Evolutionary conservation across 495 filamentous ascomycete species (phyloP).

Genomic region (Aspergillus ellipticus): DNA sequence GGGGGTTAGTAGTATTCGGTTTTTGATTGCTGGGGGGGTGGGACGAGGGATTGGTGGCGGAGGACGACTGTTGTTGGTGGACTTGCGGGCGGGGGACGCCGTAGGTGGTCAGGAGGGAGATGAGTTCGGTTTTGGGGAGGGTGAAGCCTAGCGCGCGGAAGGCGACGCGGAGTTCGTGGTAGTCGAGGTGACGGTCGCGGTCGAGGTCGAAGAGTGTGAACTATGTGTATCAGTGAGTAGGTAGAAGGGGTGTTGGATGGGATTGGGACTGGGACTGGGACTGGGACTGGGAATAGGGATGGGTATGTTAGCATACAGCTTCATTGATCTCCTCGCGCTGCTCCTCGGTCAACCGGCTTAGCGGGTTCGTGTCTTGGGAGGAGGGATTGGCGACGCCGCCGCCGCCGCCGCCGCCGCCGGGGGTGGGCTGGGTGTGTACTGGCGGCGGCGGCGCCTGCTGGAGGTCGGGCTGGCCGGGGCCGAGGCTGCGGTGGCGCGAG

Average conservation of each 20-base stretch:
- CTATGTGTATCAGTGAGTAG: too few species aligned
- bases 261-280: too few species aligned
- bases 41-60: conserved; percentile 23
- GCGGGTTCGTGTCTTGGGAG: conserved; percentile 43
- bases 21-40: conserved; percentile 17
- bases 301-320: conserved; percentile 57
- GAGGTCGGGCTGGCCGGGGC: not conserved
- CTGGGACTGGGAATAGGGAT: not conserved
- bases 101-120: conserved; percentile 68
- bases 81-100: conserved; percentile 57
- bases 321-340: conserved; percentile 87
- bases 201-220: conserved; percentile 97
- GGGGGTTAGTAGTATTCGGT: conserved; percentile 30
- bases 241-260: too few species aligned
- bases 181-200: conserved; percentile 89
- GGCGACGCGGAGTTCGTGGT: conserved; percentile 97
- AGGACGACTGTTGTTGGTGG: conserved; percentile 21
- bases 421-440: not conserved
- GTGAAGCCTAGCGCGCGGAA: conserved; percentile 96
- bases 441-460: conserved; percentile 24
- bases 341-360: conserved; percentile 68
- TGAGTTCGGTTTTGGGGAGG: conserved; percentile 76
- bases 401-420: not conserved
- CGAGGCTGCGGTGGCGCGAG: conserved; percentile 31
- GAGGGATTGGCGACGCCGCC: not conserved